These are phyloP conservation scores for Entonaema liquescens DNA, from an alignment of 495 filamentous ascomycete species.

Conservation along the genomic window DNA sequence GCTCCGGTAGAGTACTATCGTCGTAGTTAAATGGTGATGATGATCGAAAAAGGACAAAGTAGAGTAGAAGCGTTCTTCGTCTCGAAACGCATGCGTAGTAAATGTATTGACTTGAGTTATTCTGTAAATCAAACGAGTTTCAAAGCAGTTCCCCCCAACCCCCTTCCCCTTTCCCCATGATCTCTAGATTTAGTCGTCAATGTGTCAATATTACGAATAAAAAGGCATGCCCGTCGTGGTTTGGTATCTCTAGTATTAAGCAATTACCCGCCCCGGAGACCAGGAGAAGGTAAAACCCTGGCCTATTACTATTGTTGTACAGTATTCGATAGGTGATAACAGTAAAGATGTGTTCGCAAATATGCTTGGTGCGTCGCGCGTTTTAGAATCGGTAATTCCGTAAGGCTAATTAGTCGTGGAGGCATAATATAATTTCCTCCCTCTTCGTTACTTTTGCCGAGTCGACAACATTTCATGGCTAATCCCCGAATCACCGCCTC, in stretches of 20 bases:
- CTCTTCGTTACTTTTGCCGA: slow-evolving; percentile 24
- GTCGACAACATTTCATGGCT: slow-evolving; percentile 15
- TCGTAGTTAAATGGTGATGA: slow-evolving; percentile 14
- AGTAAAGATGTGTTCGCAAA: slow-evolving; percentile 9
- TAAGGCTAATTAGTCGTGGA: slow-evolving; percentile 23
- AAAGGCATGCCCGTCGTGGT: slow-evolving; percentile 42
- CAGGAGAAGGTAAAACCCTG: slow-evolving; percentile 14
- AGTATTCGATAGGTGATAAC: slow-evolving; percentile 29
- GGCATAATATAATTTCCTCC: slow-evolving; percentile 8
- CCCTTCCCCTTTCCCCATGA: slow-evolving; percentile 22
- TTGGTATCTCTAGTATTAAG: slow-evolving; percentile 50
- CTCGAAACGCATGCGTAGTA: slow-evolving; percentile 28
- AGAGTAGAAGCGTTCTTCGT: slow-evolving; percentile 30
- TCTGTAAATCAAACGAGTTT: slow-evolving; percentile 28
- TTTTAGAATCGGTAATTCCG: slow-evolving; percentile 25
- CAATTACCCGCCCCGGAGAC: slow-evolving; percentile 31
- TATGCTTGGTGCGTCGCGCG: slow-evolving; percentile 21
- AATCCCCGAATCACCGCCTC: slow-evolving; percentile 15
- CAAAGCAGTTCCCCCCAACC: slow-evolving; percentile 23
- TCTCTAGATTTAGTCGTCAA: slow-evolving; percentile 40
- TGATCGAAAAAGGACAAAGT: slow-evolving; percentile 6
- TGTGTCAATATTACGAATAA: slow-evolving; percentile 40
- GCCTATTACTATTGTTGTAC: slow-evolving; percentile 42
- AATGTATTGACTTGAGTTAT: slow-evolving; percentile 37
- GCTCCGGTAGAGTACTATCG: slow-evolving; percentile 12